Evolutionary conservation across 306 rosid species (phyloP).

Genomic region (barrel medic (Medicago truncatula)): DNA sequence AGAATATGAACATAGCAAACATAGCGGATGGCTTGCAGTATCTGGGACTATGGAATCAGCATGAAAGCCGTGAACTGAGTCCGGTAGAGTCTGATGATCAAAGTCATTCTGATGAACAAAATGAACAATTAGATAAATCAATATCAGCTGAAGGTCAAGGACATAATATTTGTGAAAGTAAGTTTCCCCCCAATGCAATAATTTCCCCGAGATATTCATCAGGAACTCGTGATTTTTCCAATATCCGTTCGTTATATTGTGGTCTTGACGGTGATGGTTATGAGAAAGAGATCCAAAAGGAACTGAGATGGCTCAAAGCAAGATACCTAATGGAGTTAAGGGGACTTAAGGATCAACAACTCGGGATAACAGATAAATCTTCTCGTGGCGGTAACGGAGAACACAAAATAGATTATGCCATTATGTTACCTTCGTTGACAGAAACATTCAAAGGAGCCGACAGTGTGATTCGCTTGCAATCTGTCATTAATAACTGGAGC

Average conservation of each 20-base stretch:
- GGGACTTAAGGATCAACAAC: slow-evolving; percentile 63
- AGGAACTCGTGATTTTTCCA: slow-evolving; percentile 53
- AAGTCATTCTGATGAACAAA: slow-evolving; percentile 78
- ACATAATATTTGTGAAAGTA: slow-evolving; percentile 44
- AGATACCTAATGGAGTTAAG: slow-evolving; percentile 75
- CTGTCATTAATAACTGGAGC: not conserved
- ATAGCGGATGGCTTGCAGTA: slow-evolving; percentile 49
- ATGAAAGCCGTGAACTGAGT: slow-evolving; percentile 69
- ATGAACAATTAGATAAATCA: slow-evolving; percentile 56
- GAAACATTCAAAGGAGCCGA: slow-evolving; percentile 44
- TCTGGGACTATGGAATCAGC: slow-evolving; percentile 67
- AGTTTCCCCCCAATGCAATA: slow-evolving; percentile 33
- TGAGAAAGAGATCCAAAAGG: slow-evolving; percentile 64
- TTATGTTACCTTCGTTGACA: slow-evolving; percentile 44
- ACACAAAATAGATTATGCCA: slow-evolving; percentile 42
- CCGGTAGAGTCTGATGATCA: slow-evolving; percentile 66
- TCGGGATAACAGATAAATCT: slow-evolving; percentile 49
- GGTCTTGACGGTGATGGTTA: slow-evolving; percentile 43
- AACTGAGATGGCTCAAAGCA: slow-evolving; percentile 83
- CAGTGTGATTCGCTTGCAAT: slow-evolving; percentile 42
- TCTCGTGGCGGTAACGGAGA: slow-evolving; percentile 41
- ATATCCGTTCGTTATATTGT: slow-evolving; percentile 43
- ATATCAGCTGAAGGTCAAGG: slow-evolving; percentile 46
- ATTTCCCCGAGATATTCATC: slow-evolving; percentile 48
- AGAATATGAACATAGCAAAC: slow-evolving; percentile 50